Evolutionary conservation across 1,284 basidiomycete genomes (phyloP), one percentile per base, ranked within the genome.

Genomic region (Golubevia pallescens): DNA sequence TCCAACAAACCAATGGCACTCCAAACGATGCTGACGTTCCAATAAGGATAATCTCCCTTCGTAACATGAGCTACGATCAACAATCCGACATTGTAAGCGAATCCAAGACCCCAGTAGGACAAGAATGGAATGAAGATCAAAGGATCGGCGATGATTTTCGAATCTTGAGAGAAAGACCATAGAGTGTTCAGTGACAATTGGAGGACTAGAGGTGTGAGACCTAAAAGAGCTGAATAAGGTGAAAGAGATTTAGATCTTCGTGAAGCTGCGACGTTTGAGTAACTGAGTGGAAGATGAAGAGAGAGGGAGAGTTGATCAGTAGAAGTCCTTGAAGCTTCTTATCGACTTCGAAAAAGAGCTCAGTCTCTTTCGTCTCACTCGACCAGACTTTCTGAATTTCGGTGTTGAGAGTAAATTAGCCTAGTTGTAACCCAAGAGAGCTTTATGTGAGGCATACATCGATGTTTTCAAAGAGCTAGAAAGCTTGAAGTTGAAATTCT

Each of bases 51-150:
- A n/a, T n/a, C n/a, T n/a, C n/a, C 89, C 72, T 90, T 91, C 60
- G 94, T 95, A 53, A 98, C 91, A 86, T 99, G 96, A 0, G 95
- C 93, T 42, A 97, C 87, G 82, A 98, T 98, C 87, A 98, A 92
- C 73, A 93, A 88, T 48, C 94, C 93, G 56, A 97, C 95, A 79
- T 89, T 87, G 78, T 89, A 88, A 2, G 88, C 87, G 73, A 93
- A 94, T 78, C 92, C 91, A 59, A 94, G 86, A 21, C 93, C 96
- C 94, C 95, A 98, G 56, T 92, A 92, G 72, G 90, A 91, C 19
- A 95, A 86, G 88, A 96, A 96, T 0, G 95, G 93, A 3, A 98
- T 87, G 78, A 97, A 91, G 20, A 92, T 67, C 6, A 67, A 51
- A 0, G 70, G 62, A 8, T 80, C 73, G 52, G 63, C 61, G 53